phyloP scores from a whole-genome alignment of 2,329 filamentous ascomycete species.

The Cryphonectria nitschkei region DNA sequence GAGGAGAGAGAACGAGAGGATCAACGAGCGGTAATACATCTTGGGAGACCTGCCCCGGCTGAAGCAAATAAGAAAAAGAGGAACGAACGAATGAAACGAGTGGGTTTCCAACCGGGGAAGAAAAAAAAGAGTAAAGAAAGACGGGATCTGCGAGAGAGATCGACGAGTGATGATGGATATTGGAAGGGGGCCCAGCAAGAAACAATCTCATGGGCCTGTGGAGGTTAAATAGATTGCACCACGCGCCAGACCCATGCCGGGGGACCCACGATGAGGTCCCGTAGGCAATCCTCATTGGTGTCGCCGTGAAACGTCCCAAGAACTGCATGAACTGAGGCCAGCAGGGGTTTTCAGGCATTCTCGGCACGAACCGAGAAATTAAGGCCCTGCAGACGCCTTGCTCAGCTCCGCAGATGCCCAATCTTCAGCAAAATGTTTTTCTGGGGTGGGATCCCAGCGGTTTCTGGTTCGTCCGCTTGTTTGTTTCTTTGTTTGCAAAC shows the following conservation, averaged over 20 bases:
- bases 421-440: background rate
- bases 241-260: background rate
- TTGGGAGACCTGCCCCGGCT: slow-evolving; percentile 25
- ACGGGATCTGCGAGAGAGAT: slow-evolving; percentile 27
- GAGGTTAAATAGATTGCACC: slow-evolving; percentile 7
- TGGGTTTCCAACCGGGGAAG: slow-evolving; percentile 23
- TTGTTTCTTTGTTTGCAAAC: background rate
- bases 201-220: slow-evolving; percentile 7
- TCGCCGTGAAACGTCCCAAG: background rate
- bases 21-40: slow-evolving; percentile 24
- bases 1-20: slow-evolving; percentile 19
- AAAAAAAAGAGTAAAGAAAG: slow-evolving; percentile 18
- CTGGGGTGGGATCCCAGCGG: background rate
- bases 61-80: background rate
- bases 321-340: slow-evolving; percentile 1
- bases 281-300: background rate
- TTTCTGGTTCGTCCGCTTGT: background rate
- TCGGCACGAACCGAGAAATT: slow-evolving; percentile 29
- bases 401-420: slow-evolving; percentile 22
- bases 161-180: slow-evolving; percentile 11
- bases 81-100: slow-evolving; percentile 26
- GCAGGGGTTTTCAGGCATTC: slow-evolving; percentile 11
- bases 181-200: slow-evolving; percentile 2
- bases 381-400: slow-evolving; percentile 21
- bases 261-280: background rate